Evolutionary conservation across 2,329 filamentous ascomycete genomes (phyloP), one percentile per base, ranked within the genome.

Genomic region (Blastomyces emzantsi): DNA sequence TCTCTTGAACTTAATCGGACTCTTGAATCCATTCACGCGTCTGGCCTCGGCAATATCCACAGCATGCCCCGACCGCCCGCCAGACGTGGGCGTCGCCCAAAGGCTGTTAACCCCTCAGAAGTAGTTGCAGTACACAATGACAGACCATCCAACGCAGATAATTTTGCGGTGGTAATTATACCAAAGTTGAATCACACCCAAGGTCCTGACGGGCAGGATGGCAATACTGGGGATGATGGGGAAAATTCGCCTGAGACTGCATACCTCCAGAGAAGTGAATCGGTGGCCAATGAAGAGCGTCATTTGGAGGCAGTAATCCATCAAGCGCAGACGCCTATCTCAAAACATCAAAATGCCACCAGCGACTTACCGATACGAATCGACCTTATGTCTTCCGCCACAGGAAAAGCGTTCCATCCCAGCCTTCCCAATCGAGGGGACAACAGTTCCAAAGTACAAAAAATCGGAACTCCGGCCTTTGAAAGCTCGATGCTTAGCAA

Each of bases 401-500:
- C 17, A 28, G 49, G 60, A 15, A 59, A 60, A 28, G 62, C 15
- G 25, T 30, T 33, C 15, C 49, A 43, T 25, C 57, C 62, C 17
- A 61, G 58, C 36, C 56, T 59, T 8, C 62, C 60, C 2, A 65
- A 63, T 41, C 52, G 55, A 55, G 64, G 62, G 4, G 66, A 67
- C 61, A 45, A 60, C 9, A 66, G 63, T 45, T 63, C 65, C 2
- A 64, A 51, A 60, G 47, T 61, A 19, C 64, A 65, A 39, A 65
- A 60, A 30, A 51, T 57, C 11, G 76, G 73, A 13, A 79, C 77
- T 9, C 77, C 77, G 49, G 74, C 70, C 5, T 76, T 75, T 62
- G 77, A 79, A 60, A 76, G 69, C 62, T 79, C 77, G 3, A 72
- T 79, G 62, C 63, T 79, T 63, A 78, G 75, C 65, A 77, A 78